These are phyloP conservation scores for Pleurostoma richardsiae DNA, from an alignment of 2,329 filamentous ascomycete genomes.

Conservation along the genomic window DNA sequence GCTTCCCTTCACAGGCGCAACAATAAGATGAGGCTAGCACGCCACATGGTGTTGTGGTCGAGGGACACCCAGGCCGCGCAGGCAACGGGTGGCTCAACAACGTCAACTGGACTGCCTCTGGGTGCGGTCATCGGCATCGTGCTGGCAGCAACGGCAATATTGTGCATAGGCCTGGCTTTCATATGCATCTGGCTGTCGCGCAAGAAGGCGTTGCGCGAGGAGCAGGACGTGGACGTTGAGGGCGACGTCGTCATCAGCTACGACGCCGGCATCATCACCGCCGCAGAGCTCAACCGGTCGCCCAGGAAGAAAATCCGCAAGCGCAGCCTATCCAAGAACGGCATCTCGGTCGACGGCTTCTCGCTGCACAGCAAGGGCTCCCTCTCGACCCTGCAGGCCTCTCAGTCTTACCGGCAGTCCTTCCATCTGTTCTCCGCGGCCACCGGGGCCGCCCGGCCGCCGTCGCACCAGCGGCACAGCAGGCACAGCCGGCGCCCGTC, in stretches of 20 bases:
- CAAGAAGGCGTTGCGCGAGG: conserved; percentile 6
- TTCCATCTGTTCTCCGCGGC: no score
- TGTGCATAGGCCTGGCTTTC: conserved; percentile 37
- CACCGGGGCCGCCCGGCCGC: neutral
- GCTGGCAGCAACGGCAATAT: conserved; percentile 38
- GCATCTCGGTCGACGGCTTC: neutral
- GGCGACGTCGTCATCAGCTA: neutral
- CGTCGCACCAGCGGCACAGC: conserved; percentile 4
- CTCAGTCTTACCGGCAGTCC: no score
- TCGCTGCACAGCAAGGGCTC: neutral
- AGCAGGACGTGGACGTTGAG: neutral
- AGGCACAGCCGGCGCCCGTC: conserved; percentile 19
- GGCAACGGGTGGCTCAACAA: no score
- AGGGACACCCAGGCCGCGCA: no score
- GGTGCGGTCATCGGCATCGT: conserved; percentile 36
- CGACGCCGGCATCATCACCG: neutral
- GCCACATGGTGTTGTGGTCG: no score
- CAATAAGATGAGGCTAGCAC: no score
- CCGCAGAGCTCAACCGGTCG: neutral
- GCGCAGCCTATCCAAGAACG: neutral
- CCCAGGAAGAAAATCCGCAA: neutral
- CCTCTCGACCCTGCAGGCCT: no score
- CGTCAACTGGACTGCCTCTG: conserved; percentile 14
- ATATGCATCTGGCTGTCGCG: conserved; percentile 34
- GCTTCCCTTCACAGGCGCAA: no score